Evolutionary conservation across 1,284 basidiomycete species (phyloP).

Genomic region (Marasmius fiardii): DNA sequence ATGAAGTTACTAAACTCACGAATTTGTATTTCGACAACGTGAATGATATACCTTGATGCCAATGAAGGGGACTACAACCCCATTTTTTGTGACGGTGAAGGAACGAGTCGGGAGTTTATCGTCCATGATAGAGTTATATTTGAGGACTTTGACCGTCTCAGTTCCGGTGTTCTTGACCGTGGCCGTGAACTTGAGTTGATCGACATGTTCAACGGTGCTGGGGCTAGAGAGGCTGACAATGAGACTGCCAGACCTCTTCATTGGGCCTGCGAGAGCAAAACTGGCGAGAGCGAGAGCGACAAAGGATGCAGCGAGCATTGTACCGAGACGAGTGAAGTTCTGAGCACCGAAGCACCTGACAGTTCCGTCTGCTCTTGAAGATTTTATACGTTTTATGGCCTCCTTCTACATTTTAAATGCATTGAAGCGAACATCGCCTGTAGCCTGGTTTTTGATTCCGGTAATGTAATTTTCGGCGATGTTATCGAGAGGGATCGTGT

Average conservation of each 20-base stretch:
- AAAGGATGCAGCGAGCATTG: constrained; percentile 17
- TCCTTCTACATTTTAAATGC: background rate
- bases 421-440: background rate
- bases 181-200: constrained; percentile 36
- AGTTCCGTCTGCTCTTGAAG: background rate
- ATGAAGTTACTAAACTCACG: too few species aligned
- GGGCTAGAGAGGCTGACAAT: constrained; percentile 29
- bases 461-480: background rate
- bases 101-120: constrained; percentile 37
- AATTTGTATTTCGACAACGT: too few species aligned
- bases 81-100: constrained; percentile 39
- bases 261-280: constrained; percentile 26
- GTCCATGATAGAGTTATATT: constrained; percentile 42
- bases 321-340: background rate
- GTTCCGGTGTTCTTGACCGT: constrained; percentile 35
- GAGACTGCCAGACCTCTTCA: constrained; percentile 28
- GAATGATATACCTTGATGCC: constrained; percentile 34
- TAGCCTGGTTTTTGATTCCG: background rate
- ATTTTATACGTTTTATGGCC: background rate
- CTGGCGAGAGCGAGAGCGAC: constrained; percentile 24
- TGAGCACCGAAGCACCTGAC: background rate
- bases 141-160: constrained; percentile 36
- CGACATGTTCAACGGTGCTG: constrained; percentile 29
- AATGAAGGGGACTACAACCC: constrained; percentile 34
- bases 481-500: too few species aligned